Base-by-base conservation (phyloP, 768 basidiomycete genomes). In the Lactarius hatsudake region DNA sequence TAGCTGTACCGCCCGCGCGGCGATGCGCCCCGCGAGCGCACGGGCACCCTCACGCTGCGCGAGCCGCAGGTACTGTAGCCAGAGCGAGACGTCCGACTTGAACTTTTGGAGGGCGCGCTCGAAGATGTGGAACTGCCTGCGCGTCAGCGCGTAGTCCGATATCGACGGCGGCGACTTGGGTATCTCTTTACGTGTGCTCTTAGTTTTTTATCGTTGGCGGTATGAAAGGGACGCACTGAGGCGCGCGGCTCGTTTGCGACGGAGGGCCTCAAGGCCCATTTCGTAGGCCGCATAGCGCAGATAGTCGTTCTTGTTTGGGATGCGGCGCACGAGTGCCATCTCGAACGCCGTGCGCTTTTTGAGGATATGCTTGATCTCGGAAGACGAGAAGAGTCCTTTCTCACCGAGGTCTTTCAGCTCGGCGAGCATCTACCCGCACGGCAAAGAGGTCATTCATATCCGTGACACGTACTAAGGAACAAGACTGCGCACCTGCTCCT, bases 331-430 rank as follows among this genome's bases (percentile, higher is more conserved):
- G 56, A 98, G 85, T 1, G 89, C 84, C 0, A 85, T 88, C 79
- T 98, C 95, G 74, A 92, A 93, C 43, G 79, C 81, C 7, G 93
- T 96, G 32, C 94, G 84, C 73, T 87, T 88, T 78, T 87, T 89
- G 74, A 97, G 84, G 64, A 98, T 94, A 71, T 89, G 84, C 72
- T 90, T 91, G 20, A 89, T 85, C 76, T 98, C 95, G 74, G 81
- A 79, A 90, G 94, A 32, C 0, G 90, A 89, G 76, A 98, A 96
- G 48, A 97, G 78, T 71, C 84, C 85, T 78, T 91, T 94, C 72
- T 94, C 86, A 67, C 90, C 87, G 13, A 96, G 81, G 78, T 96
- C 94, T 78, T 93, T 95, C 75, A 96, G 89, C 87, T 97, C 95
- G 57, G 88, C 86, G 86, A 96, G 91, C 87, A 95, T 96, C 86